These are phyloP conservation scores for Aspergillus glaucus DNA, from an alignment of 2,329 filamentous ascomycete species.

Conservation along the genomic window DNA sequence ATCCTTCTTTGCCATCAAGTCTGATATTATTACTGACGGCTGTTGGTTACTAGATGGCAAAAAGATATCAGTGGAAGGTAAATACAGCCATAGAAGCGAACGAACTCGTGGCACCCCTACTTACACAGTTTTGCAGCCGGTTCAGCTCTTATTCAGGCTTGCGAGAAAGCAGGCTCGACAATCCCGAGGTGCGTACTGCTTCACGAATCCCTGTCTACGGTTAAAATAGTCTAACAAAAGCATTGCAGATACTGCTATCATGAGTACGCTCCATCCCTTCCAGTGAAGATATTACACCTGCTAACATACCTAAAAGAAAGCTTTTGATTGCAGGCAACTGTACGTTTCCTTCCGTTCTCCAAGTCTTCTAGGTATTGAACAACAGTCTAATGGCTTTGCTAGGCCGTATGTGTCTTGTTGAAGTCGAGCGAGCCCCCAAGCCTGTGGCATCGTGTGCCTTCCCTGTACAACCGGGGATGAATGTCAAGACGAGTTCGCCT, in stretches of 20 bases:
- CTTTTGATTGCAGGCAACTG: slow-evolving; percentile 99
- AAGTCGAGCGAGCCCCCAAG: slow-evolving; percentile 94
- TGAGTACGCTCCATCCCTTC: slow-evolving; percentile 58
- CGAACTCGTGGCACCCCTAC: slow-evolving; percentile 10
- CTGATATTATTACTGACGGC: slow-evolving; percentile 46
- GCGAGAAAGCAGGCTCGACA: slow-evolving; percentile 90
- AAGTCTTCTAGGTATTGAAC: background rate
- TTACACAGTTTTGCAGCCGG: slow-evolving; percentile 58
- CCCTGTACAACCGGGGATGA: slow-evolving; percentile 98
- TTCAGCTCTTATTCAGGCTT: slow-evolving; percentile 95
- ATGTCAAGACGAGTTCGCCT: slow-evolving; percentile 96
- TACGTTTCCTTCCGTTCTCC: slow-evolving; percentile 17
- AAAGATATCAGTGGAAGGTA: slow-evolving; percentile 97
- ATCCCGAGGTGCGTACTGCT: slow-evolving; percentile 63
- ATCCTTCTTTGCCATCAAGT: slow-evolving; percentile 35
- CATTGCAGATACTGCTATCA: slow-evolving; percentile 86
- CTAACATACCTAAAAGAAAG: slow-evolving; percentile 56
- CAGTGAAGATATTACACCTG: slow-evolving; percentile 12
- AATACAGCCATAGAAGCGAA: slow-evolving; percentile 2
- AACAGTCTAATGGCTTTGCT: slow-evolving; percentile 7
- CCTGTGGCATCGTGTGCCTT: slow-evolving; percentile 97
- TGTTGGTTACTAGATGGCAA: slow-evolving; percentile 67
- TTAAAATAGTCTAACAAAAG: slow-evolving; percentile 27
- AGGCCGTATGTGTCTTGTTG: slow-evolving; percentile 93
- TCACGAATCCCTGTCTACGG: background rate